Evolutionary conservation across 768 basidiomycete species (phyloP).

Genomic region (Leccinum obscurum): DNA sequence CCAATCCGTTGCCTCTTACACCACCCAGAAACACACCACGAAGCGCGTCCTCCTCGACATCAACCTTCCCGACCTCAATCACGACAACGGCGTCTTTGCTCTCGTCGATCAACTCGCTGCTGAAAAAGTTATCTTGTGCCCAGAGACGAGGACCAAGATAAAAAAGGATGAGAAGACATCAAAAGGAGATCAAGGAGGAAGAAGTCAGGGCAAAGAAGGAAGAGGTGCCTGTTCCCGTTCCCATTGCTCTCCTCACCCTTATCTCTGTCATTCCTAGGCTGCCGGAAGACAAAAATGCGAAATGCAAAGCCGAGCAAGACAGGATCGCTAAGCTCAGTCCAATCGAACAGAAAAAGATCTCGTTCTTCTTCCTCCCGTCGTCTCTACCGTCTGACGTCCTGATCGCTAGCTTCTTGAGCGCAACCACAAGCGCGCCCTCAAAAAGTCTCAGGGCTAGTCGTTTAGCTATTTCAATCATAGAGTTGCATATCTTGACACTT

Average conservation of each 20-base stretch:
- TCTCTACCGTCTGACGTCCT: slow-evolving; percentile 3
- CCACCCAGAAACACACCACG: slow-evolving; percentile 44
- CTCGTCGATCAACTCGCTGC: slow-evolving; percentile 66
- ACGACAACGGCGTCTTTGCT: slow-evolving; percentile 59
- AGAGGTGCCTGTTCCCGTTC: slow-evolving; percentile 45
- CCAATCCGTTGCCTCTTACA: slow-evolving; percentile 43
- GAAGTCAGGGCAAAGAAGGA: slow-evolving; percentile 56
- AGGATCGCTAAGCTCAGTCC: slow-evolving; percentile 70
- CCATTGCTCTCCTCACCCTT: background rate
- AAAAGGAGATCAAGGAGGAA: slow-evolving; percentile 68
- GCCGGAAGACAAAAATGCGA: slow-evolving; percentile 70
- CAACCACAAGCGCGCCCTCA: slow-evolving; percentile 70
- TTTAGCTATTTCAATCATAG: slow-evolving; percentile 10
- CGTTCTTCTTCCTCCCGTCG: background rate
- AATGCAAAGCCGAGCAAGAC: slow-evolving; percentile 74
- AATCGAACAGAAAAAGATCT: slow-evolving; percentile 83
- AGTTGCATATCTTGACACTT: slow-evolving; percentile 7
- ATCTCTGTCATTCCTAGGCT: slow-evolving; percentile 26
- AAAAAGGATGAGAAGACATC: slow-evolving; percentile 57
- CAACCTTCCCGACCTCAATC: slow-evolving; percentile 48
- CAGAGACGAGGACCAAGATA: slow-evolving; percentile 78
- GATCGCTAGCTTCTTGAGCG: slow-evolving; percentile 60
- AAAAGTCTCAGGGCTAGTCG: slow-evolving; percentile 59
- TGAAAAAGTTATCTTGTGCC: slow-evolving; percentile 57
- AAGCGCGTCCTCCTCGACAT: slow-evolving; percentile 79